Evolutionary conservation across 2,329 filamentous ascomycete species (phyloP).

Genomic region (Fusarium chaquense): DNA sequence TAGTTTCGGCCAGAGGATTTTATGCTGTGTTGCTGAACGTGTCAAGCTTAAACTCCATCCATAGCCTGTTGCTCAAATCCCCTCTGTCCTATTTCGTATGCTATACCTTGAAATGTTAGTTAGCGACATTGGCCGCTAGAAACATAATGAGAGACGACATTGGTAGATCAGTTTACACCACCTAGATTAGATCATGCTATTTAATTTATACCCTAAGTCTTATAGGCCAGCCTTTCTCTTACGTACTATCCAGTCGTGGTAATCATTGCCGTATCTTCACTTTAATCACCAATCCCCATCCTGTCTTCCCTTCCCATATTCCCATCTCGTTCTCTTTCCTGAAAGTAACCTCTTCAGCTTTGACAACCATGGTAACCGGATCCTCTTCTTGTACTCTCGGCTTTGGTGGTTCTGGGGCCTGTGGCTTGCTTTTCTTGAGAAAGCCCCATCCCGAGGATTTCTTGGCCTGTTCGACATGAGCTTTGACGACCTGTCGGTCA

Average conservation of each 20-base stretch:
- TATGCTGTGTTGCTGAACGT: background rate
- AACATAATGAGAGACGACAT: too few species aligned
- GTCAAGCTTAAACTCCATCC: background rate
- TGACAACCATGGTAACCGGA: slow-evolving; percentile 56
- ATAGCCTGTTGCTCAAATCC: background rate
- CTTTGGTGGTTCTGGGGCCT: slow-evolving; percentile 15
- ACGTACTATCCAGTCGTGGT: too few species aligned
- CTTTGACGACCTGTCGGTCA: slow-evolving; percentile 49
- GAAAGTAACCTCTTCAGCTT: slow-evolving; percentile 63
- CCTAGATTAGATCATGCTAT: too few species aligned
- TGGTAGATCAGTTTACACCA: too few species aligned
- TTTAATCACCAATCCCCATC: slow-evolving; percentile 62
- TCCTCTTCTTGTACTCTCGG: slow-evolving; percentile 27
- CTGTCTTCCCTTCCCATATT: slow-evolving; percentile 63
- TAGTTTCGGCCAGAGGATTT: background rate
- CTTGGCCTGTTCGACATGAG: slow-evolving; percentile 50
- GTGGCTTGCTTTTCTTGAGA: slow-evolving; percentile 46
- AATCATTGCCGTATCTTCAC: slow-evolving; percentile 48
- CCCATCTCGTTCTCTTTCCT: slow-evolving; percentile 64
- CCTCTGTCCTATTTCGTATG: too few species aligned
- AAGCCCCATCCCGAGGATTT: slow-evolving; percentile 52
- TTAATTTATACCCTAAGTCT: too few species aligned
- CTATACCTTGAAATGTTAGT: too few species aligned
- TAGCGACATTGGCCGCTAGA: too few species aligned
- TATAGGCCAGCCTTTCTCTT: too few species aligned